These are phyloP conservation scores for Yamadazyma taylorii DNA, from an alignment of 1,139 yeast species.

Conservation along the genomic window DNA sequence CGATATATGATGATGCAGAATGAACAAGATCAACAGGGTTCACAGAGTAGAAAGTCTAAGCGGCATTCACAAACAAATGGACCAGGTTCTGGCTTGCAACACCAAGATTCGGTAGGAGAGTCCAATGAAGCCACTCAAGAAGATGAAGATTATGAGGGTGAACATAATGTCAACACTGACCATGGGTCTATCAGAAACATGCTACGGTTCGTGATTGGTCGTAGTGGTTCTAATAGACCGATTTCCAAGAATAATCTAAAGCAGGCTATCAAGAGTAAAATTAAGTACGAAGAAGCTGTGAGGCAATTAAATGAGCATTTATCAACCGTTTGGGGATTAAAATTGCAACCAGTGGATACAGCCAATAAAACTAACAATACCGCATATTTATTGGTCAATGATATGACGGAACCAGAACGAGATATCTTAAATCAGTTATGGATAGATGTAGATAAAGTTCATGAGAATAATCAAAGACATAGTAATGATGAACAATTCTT, in stretches of 20 bases:
- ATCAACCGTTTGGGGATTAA: slow-evolving; percentile 30
- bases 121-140: not conserved
- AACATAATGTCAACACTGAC: too few species aligned
- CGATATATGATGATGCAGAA: too few species aligned
- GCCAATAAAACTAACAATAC: slow-evolving; percentile 8
- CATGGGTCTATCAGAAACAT: too few species aligned
- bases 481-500: slow-evolving; percentile 18
- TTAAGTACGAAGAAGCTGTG: slow-evolving; percentile 19
- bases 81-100: too few species aligned
- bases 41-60: too few species aligned
- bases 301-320: slow-evolving; percentile 21
- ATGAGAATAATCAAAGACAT: slow-evolving; percentile 5
- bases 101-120: too few species aligned
- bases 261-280: slow-evolving; percentile 7
- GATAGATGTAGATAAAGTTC: slow-evolving; percentile 10
- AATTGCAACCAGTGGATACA: slow-evolving; percentile 20
- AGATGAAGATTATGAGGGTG: not conserved
- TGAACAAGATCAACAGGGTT: too few species aligned
- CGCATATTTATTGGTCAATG: slow-evolving; percentile 20
- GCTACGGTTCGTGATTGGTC: slow-evolving; percentile 6
- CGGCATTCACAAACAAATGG: too few species aligned
- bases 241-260: slow-evolving; percentile 6
- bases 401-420: slow-evolving; percentile 22
- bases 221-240: slow-evolving; percentile 4
- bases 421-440: slow-evolving; percentile 24